Conservation (phyloP, 192 early-diverging fungal species). For the Mortierella claussenii region DNA sequence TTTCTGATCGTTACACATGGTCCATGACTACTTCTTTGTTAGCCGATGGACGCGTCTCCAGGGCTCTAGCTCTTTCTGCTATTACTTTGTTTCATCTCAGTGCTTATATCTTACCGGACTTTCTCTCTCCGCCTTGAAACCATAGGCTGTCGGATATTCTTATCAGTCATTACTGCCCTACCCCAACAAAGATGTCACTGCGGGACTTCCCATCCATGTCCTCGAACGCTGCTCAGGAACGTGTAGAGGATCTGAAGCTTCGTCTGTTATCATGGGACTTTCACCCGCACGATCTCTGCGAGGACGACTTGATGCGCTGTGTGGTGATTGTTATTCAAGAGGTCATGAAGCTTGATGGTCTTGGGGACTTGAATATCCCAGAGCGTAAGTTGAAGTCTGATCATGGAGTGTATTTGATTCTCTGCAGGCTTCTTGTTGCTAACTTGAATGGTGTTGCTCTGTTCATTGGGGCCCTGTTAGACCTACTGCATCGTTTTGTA, state of each 20-base stretch:
- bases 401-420: no score
- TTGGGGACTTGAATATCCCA: conserved; percentile 67
- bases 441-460: neutral
- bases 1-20: neutral
- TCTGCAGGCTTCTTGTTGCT: neutral
- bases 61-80: neutral
- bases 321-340: conserved; percentile 77
- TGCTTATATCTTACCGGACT: conserved; percentile 16
- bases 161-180: conserved; percentile 43
- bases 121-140: conserved; percentile 5
- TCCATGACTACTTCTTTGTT: neutral
- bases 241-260: conserved; percentile 58
- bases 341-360: conserved; percentile 62
- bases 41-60: no score
- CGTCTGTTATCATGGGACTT: conserved; percentile 76
- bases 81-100: conserved; percentile 5
- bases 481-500: conserved; percentile 62
- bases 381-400: conserved; percentile 62
- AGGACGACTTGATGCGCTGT: conserved; percentile 74
- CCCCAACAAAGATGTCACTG: conserved; percentile 33
- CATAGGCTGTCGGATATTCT: conserved; percentile 47
- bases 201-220: conserved; percentile 47
- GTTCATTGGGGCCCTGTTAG: conserved; percentile 11
- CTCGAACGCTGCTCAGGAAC: conserved; percentile 32
- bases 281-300: conserved; percentile 71